Conservation (phyloP, 1,284 basidiomycete genomes). For the Apiotrichum brassicae region DNA sequence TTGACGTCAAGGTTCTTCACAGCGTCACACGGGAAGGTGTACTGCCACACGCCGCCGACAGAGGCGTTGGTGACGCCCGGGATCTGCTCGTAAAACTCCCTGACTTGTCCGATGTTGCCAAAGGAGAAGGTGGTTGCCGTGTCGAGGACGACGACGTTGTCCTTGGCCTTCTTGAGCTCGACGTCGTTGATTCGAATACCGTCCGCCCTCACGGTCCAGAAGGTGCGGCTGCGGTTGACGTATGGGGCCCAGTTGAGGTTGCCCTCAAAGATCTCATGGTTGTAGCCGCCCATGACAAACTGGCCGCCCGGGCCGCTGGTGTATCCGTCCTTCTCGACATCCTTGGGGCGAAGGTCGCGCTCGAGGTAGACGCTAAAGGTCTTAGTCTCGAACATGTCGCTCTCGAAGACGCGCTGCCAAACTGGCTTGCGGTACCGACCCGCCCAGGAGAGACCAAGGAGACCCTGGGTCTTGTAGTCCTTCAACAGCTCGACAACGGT, state of each 20-base stretch:
- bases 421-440: neutral
- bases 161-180: neutral
- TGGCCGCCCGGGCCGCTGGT: neutral
- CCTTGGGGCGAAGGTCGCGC: neutral
- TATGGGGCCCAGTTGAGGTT: neutral
- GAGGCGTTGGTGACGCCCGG: neutral
- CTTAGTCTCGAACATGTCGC: neutral
- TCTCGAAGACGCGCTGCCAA: constrained; percentile 3
- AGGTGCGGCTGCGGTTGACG: neutral
- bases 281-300: neutral
- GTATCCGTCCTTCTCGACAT: neutral
- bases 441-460: constrained; percentile 2
- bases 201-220: neutral
- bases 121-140: neutral
- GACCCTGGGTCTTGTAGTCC: neutral
- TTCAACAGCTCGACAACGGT: neutral
- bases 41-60: neutral
- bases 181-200: neutral
- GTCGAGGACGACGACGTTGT: neutral
- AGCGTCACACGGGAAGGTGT: neutral
- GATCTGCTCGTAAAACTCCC: neutral
- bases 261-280: neutral
- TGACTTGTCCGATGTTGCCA: neutral
- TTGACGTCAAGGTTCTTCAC: neutral
- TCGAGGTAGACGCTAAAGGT: constrained; percentile 5